phyloP scores from a whole-genome alignment of 2,329 filamentous ascomycete genomes.

The Chrysosphaeria jannelii region DNA sequence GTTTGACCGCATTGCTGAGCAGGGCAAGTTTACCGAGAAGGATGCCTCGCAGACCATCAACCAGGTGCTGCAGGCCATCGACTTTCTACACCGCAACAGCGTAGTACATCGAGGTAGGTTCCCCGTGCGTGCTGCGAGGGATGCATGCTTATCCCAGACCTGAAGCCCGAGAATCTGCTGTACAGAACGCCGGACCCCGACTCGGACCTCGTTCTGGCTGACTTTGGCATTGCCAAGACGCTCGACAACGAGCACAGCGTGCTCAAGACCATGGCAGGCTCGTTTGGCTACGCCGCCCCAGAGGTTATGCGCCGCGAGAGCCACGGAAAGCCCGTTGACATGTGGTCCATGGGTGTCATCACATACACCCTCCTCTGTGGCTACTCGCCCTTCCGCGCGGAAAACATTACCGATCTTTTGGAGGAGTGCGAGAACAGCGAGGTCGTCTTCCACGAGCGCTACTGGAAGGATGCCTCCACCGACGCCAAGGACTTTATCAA shows the following conservation, averaged over 20 bases:
- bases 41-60: slow-evolving; percentile 88
- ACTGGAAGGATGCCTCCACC: slow-evolving; percentile 91
- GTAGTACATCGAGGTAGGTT: slow-evolving; percentile 69
- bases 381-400: slow-evolving; percentile 91
- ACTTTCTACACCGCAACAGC: slow-evolving; percentile 82
- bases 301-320: slow-evolving; percentile 97
- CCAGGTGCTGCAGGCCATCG: slow-evolving; percentile 73
- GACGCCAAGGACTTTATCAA: slow-evolving; percentile 91
- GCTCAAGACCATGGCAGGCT: slow-evolving; percentile 92
- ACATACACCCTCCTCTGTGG: slow-evolving; percentile 95
- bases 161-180: slow-evolving; percentile 92
- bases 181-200: slow-evolving; percentile 53
- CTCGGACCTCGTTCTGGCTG: slow-evolving; percentile 74
- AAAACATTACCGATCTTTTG: slow-evolving; percentile 76
- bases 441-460: slow-evolving; percentile 87
- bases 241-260: slow-evolving; percentile 73
- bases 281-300: slow-evolving; percentile 88
- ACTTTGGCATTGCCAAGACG: slow-evolving; percentile 98
- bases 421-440: slow-evolving; percentile 66
- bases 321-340: slow-evolving; percentile 92
- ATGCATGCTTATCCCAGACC: slow-evolving; percentile 23
- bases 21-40: slow-evolving; percentile 95
- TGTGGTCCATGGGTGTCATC: slow-evolving; percentile 98
- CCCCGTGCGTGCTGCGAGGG: not conserved
- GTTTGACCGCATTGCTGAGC: slow-evolving; percentile 93